Percentiles rank a stretch among this genome's conserved stretches.
These are phyloP conservation scores for Diaporthe sp. DNA, from an alignment of 2,329 filamentous ascomycete species.

Conservation along the genomic window DNA sequence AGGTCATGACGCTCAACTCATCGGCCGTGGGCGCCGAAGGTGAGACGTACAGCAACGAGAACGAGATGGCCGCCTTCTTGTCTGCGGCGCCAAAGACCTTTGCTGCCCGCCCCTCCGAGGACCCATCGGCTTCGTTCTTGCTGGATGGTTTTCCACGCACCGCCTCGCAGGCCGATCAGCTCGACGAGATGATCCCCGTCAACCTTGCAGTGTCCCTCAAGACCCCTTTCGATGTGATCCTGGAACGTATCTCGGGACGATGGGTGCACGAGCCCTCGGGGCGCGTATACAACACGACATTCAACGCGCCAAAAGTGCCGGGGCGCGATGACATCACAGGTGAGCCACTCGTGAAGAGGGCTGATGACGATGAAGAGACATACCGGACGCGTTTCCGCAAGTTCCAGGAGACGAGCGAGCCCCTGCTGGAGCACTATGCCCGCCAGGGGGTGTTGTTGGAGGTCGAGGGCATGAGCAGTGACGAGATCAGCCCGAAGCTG, in stretches of 20 bases:
- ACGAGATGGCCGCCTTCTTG: constrained; percentile 54
- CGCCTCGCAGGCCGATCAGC: constrained; percentile 78
- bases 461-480: constrained; percentile 87
- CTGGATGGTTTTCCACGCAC: constrained; percentile 97
- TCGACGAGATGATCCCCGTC: constrained; percentile 89
- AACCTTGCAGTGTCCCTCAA: constrained; percentile 91
- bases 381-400: constrained; percentile 84
- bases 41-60: constrained; percentile 39
- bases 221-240: constrained; percentile 87
- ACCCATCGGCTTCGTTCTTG: constrained; percentile 87
- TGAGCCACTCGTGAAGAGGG: constrained; percentile 82
- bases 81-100: constrained; percentile 49
- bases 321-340: constrained; percentile 93
- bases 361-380: constrained; percentile 88
- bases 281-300: constrained; percentile 93
- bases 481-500: constrained; percentile 94
- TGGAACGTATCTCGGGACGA: constrained; percentile 88
- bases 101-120: constrained; percentile 65
- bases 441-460: constrained; percentile 85
- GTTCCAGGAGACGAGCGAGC: constrained; percentile 88
- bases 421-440: constrained; percentile 89
- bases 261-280: constrained; percentile 95
- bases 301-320: constrained; percentile 83
- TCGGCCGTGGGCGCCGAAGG: constrained; percentile 54
- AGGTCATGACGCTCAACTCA: constrained; percentile 64